These are phyloP conservation scores for Saccharomyces hybrid DNA, from an alignment of 1,139 yeast species.

Conservation along the genomic window DNA sequence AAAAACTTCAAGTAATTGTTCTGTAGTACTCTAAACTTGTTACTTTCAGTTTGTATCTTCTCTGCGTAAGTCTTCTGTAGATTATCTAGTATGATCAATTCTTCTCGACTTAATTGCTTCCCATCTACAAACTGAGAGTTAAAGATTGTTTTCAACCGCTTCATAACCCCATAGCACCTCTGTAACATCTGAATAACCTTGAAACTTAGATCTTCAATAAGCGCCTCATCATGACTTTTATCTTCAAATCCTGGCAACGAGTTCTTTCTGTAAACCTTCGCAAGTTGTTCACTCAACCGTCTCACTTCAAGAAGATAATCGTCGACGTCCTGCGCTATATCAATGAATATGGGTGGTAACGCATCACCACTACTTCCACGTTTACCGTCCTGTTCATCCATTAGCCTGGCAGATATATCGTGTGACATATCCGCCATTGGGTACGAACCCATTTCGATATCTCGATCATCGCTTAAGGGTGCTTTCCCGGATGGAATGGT, in stretches of 20 bases:
- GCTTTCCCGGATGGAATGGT: neutral
- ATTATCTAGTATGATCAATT: conserved; percentile 63
- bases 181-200: conserved; percentile 68
- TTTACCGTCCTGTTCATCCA: conserved; percentile 11
- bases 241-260: conserved; percentile 83
- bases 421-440: conserved; percentile 15
- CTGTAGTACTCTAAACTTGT: conserved; percentile 77
- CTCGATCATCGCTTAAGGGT: conserved; percentile 10
- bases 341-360: conserved; percentile 73
- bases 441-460: conserved; percentile 13
- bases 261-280: conserved; percentile 68
- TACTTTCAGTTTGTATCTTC: conserved; percentile 69
- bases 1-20: conserved; percentile 74
- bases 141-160: conserved; percentile 50
- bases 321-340: conserved; percentile 66
- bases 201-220: conserved; percentile 70
- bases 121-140: conserved; percentile 29
- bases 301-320: conserved; percentile 45
- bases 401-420: conserved; percentile 17
- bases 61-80: conserved; percentile 79
- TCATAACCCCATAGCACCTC: conserved; percentile 66
- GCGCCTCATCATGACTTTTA: conserved; percentile 58
- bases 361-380: conserved; percentile 41
- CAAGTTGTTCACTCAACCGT: conserved; percentile 44
- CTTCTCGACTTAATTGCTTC: conserved; percentile 37